phyloP scores from a whole-genome alignment of 2,329 filamentous ascomycete species.

The Alternaria angustiovoidea region DNA sequence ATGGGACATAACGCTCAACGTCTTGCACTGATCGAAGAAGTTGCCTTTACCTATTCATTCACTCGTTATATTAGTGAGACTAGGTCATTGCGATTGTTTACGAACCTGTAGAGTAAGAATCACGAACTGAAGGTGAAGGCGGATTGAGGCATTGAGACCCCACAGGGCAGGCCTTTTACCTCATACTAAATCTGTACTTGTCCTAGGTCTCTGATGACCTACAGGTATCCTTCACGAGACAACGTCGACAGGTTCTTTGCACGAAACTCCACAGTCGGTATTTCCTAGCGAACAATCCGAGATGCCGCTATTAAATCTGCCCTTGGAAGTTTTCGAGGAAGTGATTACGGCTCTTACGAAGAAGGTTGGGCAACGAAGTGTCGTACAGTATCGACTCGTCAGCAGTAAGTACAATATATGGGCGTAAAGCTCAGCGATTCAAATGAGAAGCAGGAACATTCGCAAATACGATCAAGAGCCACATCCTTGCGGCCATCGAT shows the following conservation, averaged over 20 bases:
- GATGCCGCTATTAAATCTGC: not conserved
- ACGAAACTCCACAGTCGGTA: not conserved
- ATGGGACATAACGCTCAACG: too few species aligned
- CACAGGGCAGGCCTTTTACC: not conserved
- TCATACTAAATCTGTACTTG: not conserved
- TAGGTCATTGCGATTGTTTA: not conserved
- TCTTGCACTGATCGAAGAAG: not conserved
- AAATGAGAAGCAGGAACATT: not conserved
- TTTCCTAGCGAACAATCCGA: not conserved
- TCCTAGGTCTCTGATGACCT: not conserved
- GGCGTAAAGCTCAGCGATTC: not conserved
- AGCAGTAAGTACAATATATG: not conserved
- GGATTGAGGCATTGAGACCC: not conserved
- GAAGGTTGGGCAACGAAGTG: not conserved
- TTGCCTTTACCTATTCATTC: not conserved
- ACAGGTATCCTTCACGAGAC: not conserved
- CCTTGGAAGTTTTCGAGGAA: not conserved
- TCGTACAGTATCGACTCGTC: not conserved
- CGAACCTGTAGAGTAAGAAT: not conserved
- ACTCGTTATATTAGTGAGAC: not conserved
- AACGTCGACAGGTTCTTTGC: not conserved
- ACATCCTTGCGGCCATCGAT: not conserved
- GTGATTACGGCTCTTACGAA: not conserved
- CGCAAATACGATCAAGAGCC: not conserved
- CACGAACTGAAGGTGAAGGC: not conserved